Evolutionary conservation across 2,329 filamentous ascomycete genomes (phyloP).

Genomic region (Aspergillus fructus): DNA sequence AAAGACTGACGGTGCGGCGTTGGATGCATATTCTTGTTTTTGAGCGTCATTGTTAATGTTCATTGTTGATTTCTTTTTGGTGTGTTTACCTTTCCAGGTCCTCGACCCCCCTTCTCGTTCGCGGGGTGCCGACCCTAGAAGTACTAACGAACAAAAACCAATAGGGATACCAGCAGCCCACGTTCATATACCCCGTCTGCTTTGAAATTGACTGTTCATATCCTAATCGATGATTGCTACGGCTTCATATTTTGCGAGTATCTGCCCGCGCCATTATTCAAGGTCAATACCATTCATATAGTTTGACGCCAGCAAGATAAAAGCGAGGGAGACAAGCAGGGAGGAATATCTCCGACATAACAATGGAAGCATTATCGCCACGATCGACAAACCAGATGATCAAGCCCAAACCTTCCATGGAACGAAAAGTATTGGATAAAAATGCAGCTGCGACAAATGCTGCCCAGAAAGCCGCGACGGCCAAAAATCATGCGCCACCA

Average conservation of each 20-base stretch:
- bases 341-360: slow-evolving; percentile 12
- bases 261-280: slow-evolving; percentile 5
- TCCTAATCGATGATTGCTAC: slow-evolving; percentile 24
- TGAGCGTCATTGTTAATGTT: slow-evolving; percentile 25
- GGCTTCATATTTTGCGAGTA: slow-evolving; percentile 9
- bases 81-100: slow-evolving; percentile 8
- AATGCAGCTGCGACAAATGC: slow-evolving; percentile 29
- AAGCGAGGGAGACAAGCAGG: not conserved
- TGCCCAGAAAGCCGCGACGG: slow-evolving; percentile 33
- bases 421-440: slow-evolving; percentile 40
- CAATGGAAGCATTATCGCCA: slow-evolving; percentile 50
- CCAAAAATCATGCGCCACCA: slow-evolving; percentile 47
- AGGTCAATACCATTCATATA: slow-evolving; percentile 24
- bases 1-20: slow-evolving; percentile 24
- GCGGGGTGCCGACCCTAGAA: not conserved
- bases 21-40: slow-evolving; percentile 27
- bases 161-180: slow-evolving; percentile 7
- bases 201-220: slow-evolving; percentile 15
- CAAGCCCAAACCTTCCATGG: slow-evolving; percentile 41
- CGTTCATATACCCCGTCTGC: slow-evolving; percentile 20
- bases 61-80: slow-evolving; percentile 18
- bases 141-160: slow-evolving; percentile 6
- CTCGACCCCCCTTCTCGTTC: not conserved
- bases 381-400: slow-evolving; percentile 49
- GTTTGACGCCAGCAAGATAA: slow-evolving; percentile 6